Evolutionary conservation across 2,329 filamentous ascomycete genomes (phyloP).

Genomic region (Zasmidium angulare): DNA sequence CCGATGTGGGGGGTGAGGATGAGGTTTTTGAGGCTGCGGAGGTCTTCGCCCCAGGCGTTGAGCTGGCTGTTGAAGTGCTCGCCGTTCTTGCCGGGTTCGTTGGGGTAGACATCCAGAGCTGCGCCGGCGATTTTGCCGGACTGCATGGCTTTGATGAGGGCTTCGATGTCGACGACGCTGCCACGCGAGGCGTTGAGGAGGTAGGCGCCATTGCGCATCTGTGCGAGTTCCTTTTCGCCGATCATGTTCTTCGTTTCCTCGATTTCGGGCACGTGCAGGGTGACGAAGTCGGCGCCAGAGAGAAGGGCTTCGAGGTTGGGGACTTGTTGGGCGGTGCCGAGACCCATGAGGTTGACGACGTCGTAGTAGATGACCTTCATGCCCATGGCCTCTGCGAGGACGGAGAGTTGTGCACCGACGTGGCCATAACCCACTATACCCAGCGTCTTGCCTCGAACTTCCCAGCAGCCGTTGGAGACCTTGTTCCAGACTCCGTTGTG

Average conservation of each 20-base stretch:
- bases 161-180: constrained; percentile 89
- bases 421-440: constrained; percentile 97
- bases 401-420: constrained; percentile 93
- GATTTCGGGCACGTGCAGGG: constrained; percentile 89
- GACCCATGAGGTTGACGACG: constrained; percentile 86
- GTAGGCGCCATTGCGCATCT: constrained; percentile 93
- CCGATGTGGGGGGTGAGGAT: constrained; percentile 97
- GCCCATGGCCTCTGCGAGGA: constrained; percentile 94
- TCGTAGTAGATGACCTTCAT: constrained; percentile 99
- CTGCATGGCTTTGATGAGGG: constrained; percentile 83
- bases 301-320: constrained; percentile 74
- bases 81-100: constrained; percentile 90
- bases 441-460: constrained; percentile 94
- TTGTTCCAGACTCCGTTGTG: constrained; percentile 97
- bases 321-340: constrained; percentile 86
- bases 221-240: constrained; percentile 70
- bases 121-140: constrained; percentile 86
- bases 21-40: constrained; percentile 82
- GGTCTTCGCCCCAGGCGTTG: constrained; percentile 81
- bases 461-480: constrained; percentile 95
- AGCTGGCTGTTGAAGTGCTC: constrained; percentile 87
- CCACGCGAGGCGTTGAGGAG: constrained; percentile 95
- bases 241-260: constrained; percentile 94
- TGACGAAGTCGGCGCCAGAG: constrained; percentile 82
- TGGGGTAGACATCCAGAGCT: constrained; percentile 93